Percentiles rank a stretch among this genome's conserved stretches.
phyloP scores from a whole-genome alignment of 2,329 filamentous ascomycete species.

The Colletotrichum ledebouriae region DNA sequence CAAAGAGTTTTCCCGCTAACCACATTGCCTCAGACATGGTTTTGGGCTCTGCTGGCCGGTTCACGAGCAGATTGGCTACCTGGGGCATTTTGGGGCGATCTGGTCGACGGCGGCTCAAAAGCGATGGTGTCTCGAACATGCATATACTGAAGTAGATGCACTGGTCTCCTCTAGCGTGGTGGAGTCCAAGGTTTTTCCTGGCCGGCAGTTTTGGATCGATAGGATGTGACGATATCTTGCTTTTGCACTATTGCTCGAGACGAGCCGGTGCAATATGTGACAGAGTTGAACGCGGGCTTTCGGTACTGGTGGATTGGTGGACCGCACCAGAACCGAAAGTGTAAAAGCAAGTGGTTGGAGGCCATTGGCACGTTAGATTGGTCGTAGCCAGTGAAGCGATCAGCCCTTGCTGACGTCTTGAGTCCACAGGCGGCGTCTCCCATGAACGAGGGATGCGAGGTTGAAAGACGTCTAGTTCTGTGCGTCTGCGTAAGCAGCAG shows the following conservation, averaged over 20 bases:
- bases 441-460: background rate
- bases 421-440: conserved; percentile 12
- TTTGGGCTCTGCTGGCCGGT: background rate
- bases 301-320: conserved; percentile 1
- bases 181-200: conserved; percentile 33
- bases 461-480: conserved; percentile 16
- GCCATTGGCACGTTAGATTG: conserved; percentile 7
- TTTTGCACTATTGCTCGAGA: conserved; percentile 39
- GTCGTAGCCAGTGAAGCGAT: conserved; percentile 8
- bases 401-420: conserved; percentile 12
- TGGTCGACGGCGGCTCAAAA: conserved; percentile 17
- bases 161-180: conserved; percentile 36
- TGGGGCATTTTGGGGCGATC: conserved; percentile 6
- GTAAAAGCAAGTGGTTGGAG: background rate
- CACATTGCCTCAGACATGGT: conserved; percentile 35
- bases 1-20: conserved; percentile 39
- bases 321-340: conserved; percentile 15
- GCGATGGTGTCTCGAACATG: conserved; percentile 32
- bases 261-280: conserved; percentile 40
- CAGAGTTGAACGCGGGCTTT: conserved; percentile 28
- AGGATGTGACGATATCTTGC: conserved; percentile 43
- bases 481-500: conserved; percentile 10
- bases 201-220: conserved; percentile 42
- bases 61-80: conserved; percentile 17
- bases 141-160: conserved; percentile 17